Evolutionary conservation across 495 filamentous ascomycete species (phyloP).

Genomic region (Daldinia grandis): DNA sequence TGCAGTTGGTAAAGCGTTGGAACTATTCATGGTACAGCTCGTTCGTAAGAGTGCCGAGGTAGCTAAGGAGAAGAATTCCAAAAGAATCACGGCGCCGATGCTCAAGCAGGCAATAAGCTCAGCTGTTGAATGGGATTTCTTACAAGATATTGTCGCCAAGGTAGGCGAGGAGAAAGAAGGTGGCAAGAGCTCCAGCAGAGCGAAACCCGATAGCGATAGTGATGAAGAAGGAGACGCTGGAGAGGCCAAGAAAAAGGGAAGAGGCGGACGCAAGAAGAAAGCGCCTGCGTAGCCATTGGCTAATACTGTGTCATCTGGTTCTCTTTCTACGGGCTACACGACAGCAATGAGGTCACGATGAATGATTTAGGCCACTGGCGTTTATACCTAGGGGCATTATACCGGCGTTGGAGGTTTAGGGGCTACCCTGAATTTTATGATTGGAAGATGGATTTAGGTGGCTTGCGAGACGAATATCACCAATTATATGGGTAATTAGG

Average conservation of each 20-base stretch:
- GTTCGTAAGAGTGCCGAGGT: conserved; percentile 86
- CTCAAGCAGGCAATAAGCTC: conserved; percentile 87
- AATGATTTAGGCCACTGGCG: conserved; percentile 39
- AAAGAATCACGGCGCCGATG: conserved; percentile 88
- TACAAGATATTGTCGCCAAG: conserved; percentile 88
- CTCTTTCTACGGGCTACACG: conserved; percentile 37
- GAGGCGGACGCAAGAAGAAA: conserved; percentile 57
- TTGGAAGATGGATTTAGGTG: conserved; percentile 10
- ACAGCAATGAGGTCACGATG: conserved; percentile 41
- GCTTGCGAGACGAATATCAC: conserved; percentile 1
- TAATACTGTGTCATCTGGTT: conserved; percentile 9
- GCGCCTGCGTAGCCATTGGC: conserved; percentile 27
- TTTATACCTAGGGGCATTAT: conserved; percentile 33
- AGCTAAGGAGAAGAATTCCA: conserved; percentile 81
- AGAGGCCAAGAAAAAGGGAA: conserved; percentile 55
- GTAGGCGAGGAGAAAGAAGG: conserved; percentile 72
- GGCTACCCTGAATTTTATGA: conserved; percentile 26
- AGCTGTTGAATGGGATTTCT: conserved; percentile 91
- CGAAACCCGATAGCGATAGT: conserved; percentile 54
- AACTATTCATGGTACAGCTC: conserved; percentile 96
- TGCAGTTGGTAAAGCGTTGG: conserved; percentile 92
- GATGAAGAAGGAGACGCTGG: conserved; percentile 51
- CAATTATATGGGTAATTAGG: conserved; percentile 15
- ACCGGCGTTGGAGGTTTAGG: conserved; percentile 45
- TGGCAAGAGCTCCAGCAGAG: conserved; percentile 30